Evolutionary conservation across 2,329 filamentous ascomycete species (phyloP).

Genomic region (Fusarium buharicum): DNA sequence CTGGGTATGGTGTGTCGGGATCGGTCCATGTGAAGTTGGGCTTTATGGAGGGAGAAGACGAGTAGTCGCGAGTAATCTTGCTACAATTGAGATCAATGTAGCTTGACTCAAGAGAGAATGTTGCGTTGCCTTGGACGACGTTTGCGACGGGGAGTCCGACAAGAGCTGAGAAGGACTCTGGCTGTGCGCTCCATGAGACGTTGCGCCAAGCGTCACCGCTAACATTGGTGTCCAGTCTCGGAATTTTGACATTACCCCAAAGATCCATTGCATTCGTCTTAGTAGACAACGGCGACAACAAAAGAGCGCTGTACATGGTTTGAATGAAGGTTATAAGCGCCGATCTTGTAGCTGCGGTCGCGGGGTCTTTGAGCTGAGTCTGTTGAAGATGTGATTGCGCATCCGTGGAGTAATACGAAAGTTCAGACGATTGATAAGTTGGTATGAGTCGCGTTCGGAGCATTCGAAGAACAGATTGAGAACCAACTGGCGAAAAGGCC

Average conservation of each 20-base stretch:
- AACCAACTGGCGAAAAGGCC: slow-evolving; percentile 1
- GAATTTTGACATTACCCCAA: slow-evolving; percentile 27
- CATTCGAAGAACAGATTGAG: slow-evolving; percentile 3
- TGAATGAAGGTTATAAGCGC: not conserved
- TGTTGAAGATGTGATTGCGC: not conserved
- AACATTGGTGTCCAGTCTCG: not conserved
- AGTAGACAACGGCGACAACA: not conserved
- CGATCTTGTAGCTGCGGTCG: not conserved
- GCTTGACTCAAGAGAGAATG: slow-evolving; percentile 21
- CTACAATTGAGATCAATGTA: slow-evolving; percentile 16
- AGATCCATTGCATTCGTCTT: slow-evolving; percentile 6
- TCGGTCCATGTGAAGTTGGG: not conserved
- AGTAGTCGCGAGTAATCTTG: not conserved
- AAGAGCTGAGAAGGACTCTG: slow-evolving; percentile 9
- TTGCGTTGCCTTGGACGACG: slow-evolving; percentile 1
- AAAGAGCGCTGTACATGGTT: not conserved
- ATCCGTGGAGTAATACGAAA: slow-evolving; percentile 3
- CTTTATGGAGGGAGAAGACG: not conserved
- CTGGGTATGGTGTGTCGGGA: not conserved
- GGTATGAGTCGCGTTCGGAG: not conserved
- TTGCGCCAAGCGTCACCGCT: not conserved
- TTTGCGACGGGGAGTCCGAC: slow-evolving; percentile 12
- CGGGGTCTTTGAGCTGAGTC: not conserved
- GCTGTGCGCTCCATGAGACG: not conserved
- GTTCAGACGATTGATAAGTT: not conserved